A percentile compares a stretch with the other conserved stretches of the same genome.
Evolutionary conservation across 305 asterid species (phyloP).

Genomic region (Andrographis paniculata): DNA sequence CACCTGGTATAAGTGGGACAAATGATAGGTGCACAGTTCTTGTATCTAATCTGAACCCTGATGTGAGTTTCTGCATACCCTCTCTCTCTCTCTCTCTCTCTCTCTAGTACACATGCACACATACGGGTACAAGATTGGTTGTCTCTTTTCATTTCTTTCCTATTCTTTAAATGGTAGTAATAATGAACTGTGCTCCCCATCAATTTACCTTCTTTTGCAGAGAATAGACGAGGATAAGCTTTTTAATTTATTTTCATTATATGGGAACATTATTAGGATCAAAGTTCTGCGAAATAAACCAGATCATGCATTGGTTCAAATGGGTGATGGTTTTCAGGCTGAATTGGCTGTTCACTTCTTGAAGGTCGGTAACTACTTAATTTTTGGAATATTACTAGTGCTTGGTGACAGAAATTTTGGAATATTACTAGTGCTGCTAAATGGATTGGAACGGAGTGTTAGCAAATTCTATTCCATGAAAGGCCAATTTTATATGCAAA

Average conservation of each 20-base stretch:
- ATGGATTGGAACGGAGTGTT: no score
- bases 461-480: no score
- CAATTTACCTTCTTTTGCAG: slow-evolving; percentile 42
- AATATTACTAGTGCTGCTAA: slow-evolving; percentile 10
- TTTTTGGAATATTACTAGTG: no score
- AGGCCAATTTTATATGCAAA: no score
- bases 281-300: slow-evolving; percentile 77
- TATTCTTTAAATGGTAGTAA: slow-evolving; percentile 2
- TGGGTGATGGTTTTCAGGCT: slow-evolving; percentile 99
- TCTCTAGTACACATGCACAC: no score
- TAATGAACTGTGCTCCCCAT: slow-evolving; percentile 7
- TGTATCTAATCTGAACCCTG: slow-evolving; percentile 80
- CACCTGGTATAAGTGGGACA: slow-evolving; percentile 85
- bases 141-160: slow-evolving; percentile 10
- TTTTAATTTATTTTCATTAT: slow-evolving; percentile 79
- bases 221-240: slow-evolving; percentile 85
- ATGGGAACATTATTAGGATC: slow-evolving; percentile 61
- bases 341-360: slow-evolving; percentile 95
- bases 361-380: slow-evolving; percentile 44
- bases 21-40: slow-evolving; percentile 93
- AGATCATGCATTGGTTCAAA: slow-evolving; percentile 91
- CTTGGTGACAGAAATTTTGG: slow-evolving; percentile 11
- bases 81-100: slow-evolving; percentile 1
- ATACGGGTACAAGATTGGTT: no score
- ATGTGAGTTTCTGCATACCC: slow-evolving; percentile 38